Evolutionary conservation across 78 protist species (phyloP).

Genomic region (Dictyostelium firmibasis): DNA sequence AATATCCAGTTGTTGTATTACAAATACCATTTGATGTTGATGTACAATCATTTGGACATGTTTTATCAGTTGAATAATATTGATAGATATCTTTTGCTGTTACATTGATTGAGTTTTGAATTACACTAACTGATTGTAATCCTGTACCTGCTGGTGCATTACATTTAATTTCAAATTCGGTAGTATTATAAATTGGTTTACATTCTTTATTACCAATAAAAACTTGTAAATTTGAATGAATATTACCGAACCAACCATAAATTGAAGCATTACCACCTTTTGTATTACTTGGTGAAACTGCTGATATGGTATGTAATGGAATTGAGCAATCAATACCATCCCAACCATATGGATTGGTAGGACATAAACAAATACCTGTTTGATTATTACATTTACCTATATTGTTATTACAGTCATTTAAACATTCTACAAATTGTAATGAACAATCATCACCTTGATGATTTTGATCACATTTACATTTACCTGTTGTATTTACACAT

Average conservation of each 20-base stretch:
- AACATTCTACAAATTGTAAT: not conserved
- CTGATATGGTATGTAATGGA: not conserved
- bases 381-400: not conserved
- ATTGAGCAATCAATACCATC: not conserved
- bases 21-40: not conserved
- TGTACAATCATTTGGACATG: not conserved
- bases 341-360: not conserved
- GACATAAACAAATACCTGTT: not conserved
- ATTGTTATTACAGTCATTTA: not conserved
- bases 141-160: not conserved
- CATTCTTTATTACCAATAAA: not conserved
- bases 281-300: not conserved
- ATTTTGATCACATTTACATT: not conserved
- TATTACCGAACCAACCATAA: not conserved
- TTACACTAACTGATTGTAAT: not conserved
- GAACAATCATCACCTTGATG: no score
- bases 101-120: not conserved
- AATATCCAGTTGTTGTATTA: conserved; percentile 1
- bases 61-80: not conserved
- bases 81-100: not conserved
- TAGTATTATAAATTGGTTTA: not conserved
- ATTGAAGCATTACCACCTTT: not conserved
- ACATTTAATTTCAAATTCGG: not conserved
- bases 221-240: not conserved
- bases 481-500: not conserved